A percentile compares a stretch with the other conserved stretches of the same genome.
These are phyloP conservation scores for Larix kaempferi DNA, from an alignment of 75 land plant genomes.

Conservation along the genomic window DNA sequence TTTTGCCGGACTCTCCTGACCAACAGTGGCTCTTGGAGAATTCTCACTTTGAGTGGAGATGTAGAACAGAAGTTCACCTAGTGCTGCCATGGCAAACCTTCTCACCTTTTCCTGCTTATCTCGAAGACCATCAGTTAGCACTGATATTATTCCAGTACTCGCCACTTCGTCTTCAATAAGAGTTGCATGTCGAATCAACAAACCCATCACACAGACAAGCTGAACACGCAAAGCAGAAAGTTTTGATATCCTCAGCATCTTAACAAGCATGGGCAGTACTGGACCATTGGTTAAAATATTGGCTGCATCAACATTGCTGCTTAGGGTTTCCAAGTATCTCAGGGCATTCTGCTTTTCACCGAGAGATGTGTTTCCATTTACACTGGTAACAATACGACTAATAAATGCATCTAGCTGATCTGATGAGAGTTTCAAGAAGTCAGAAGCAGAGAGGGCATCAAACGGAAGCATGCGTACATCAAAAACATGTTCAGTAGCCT, in stretches of 20 bases:
- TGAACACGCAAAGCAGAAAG: constrained; percentile 63
- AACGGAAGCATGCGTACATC: constrained; percentile 64
- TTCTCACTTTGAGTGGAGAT: constrained; percentile 79
- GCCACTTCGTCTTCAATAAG: constrained; percentile 84
- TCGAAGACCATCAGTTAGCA: constrained; percentile 82
- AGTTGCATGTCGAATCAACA: constrained; percentile 92
- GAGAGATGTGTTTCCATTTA: constrained; percentile 47
- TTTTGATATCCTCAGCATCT: constrained; percentile 79
- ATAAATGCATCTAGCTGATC: constrained; percentile 60
- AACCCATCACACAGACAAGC: constrained; percentile 72
- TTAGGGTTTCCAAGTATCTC: constrained; percentile 80
- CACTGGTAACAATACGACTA: constrained; percentile 39
- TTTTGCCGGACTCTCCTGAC: constrained; percentile 65
- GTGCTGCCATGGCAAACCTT: constrained; percentile 96
- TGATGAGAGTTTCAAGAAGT: constrained; percentile 66
- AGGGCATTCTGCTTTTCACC: constrained; percentile 79
- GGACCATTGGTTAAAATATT: constrained; percentile 88
- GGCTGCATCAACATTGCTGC: constrained; percentile 78
- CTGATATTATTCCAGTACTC: constrained; percentile 78
- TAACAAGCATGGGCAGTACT: constrained; percentile 81
- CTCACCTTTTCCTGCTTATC: constrained; percentile 95
- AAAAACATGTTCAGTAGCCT: constrained; percentile 41
- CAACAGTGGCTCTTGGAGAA: constrained; percentile 36
- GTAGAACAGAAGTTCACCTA: constrained; percentile 93
- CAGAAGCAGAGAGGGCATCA: constrained; percentile 56